These are phyloP conservation scores for Chalaropsis ovoidea DNA, from an alignment of 2,329 filamentous ascomycete species.

Conservation along the genomic window DNA sequence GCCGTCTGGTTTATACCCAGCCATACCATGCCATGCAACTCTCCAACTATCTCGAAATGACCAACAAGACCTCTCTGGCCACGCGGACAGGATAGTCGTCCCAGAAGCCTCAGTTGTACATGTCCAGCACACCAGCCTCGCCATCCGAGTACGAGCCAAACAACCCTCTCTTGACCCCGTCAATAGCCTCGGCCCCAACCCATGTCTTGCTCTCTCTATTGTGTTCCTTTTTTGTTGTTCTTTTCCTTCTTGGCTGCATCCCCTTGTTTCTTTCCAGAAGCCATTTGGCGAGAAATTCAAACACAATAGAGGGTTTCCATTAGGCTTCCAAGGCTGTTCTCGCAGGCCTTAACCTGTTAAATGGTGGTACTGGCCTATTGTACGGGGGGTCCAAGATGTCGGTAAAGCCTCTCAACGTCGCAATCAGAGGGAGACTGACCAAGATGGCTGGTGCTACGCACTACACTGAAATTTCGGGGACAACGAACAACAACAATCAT, in stretches of 20 bases:
- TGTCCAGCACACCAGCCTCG: background rate
- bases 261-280: conserved; percentile 9
- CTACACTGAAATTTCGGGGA: background rate
- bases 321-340: background rate
- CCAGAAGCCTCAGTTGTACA: no score
- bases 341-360: background rate
- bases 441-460: background rate
- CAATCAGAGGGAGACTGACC: background rate
- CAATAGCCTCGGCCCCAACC: background rate
- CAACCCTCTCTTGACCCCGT: background rate
- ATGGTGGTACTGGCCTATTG: background rate
- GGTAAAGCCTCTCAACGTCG: background rate
- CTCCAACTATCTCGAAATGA: background rate
- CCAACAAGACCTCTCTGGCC: background rate
- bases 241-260: background rate
- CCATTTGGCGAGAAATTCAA: background rate
- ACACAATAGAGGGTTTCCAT: background rate
- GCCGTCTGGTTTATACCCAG: background rate
- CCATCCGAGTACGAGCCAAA: background rate
- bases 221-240: no score
- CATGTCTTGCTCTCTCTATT: conserved; percentile 7
- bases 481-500: background rate
- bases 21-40: background rate
- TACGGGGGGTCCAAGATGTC: background rate
- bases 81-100: no score